These are phyloP conservation scores for Phyllosticta citrichinensis DNA, from an alignment of 2,329 filamentous ascomycete genomes.

Conservation along the genomic window DNA sequence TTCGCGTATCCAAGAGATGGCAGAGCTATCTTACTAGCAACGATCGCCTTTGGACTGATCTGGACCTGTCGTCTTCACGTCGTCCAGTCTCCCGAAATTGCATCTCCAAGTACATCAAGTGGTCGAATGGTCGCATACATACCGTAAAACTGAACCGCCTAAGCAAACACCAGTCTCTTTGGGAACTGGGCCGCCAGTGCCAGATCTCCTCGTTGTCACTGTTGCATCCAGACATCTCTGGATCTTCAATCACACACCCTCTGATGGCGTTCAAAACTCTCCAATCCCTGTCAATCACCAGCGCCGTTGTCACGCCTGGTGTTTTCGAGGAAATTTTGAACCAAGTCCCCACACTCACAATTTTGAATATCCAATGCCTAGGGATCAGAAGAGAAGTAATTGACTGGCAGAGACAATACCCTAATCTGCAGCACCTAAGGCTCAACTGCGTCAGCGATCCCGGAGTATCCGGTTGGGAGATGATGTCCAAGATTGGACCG, in stretches of 20 bases:
- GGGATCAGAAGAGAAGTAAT: neutral
- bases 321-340: constrained; percentile 21
- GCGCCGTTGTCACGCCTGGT: constrained; percentile 17
- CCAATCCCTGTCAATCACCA: constrained; percentile 18
- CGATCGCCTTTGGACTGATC: constrained; percentile 39
- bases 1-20: constrained; percentile 49
- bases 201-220: constrained; percentile 26
- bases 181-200: constrained; percentile 30
- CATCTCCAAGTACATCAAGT: constrained; percentile 31
- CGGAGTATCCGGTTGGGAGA: neutral
- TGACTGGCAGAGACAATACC: constrained; percentile 19
- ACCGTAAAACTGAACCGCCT: constrained; percentile 25
- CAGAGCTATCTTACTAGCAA: constrained; percentile 38
- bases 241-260: constrained; percentile 22
- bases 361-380: constrained; percentile 17
- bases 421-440: constrained; percentile 18
- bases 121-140: constrained; percentile 18
- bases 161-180: constrained; percentile 29
- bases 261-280: constrained; percentile 18
- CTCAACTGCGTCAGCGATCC: constrained; percentile 4
- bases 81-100: constrained; percentile 34
- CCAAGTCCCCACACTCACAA: constrained; percentile 16
- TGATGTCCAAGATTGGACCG: neutral
- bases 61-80: constrained; percentile 42
- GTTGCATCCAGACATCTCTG: constrained; percentile 17